Evolutionary conservation across 441 rosid species (phyloP).

Genomic region (Erysimum pusillum): DNA sequence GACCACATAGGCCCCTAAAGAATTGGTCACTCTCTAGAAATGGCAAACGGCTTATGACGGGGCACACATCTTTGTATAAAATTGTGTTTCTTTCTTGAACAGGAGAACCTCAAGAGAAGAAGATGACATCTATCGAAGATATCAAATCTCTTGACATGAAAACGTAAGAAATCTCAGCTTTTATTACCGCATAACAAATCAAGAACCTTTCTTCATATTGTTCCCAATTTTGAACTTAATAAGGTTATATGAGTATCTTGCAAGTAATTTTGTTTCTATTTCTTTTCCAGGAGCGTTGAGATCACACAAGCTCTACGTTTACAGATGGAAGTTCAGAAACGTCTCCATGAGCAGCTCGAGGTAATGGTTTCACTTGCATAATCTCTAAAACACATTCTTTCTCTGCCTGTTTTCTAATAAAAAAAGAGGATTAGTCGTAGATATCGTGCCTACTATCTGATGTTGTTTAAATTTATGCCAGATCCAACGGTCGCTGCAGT

Average conservation of each 20-base stretch:
- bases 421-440: neutral
- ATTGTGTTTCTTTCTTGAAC: conserved; percentile 37
- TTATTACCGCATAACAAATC: neutral
- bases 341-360: conserved; percentile 97
- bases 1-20: conserved; percentile 43
- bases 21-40: conserved; percentile 1
- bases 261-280: neutral
- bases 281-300: conserved; percentile 64
- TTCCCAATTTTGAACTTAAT: too few species aligned
- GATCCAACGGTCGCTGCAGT: conserved; percentile 57
- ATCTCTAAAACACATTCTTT: neutral
- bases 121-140: conserved; percentile 58
- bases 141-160: conserved; percentile 81
- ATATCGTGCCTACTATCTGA: conserved; percentile 7
- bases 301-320: conserved; percentile 85
- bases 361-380: conserved; percentile 47
- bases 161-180: conserved; percentile 58
- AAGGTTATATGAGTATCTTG: too few species aligned
- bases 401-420: neutral
- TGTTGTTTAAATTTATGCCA: conserved; percentile 24
- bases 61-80: conserved; percentile 22
- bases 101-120: conserved; percentile 76
- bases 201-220: neutral
- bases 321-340: conserved; percentile 96
- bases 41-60: neutral